Evolutionary conservation across 441 rosid species (phyloP).

Genomic region (Flueggea neowawraea): DNA sequence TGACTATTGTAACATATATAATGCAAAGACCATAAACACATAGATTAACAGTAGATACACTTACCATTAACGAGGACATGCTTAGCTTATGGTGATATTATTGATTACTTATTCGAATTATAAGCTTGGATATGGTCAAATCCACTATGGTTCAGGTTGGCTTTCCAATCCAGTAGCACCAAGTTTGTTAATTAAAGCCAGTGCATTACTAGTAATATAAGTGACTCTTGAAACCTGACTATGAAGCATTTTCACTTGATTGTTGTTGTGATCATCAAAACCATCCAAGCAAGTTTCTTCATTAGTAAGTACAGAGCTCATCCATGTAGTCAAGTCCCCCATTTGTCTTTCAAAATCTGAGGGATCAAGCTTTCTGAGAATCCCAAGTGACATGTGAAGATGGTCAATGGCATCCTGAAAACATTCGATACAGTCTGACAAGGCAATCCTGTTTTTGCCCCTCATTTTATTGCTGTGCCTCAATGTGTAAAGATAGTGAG

Average conservation of each 20-base stretch:
- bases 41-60: too few species aligned
- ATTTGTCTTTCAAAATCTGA: constrained; percentile 48
- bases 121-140: too few species aligned
- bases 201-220: constrained; percentile 69
- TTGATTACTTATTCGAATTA: too few species aligned
- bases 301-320: constrained; percentile 70
- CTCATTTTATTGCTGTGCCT: constrained; percentile 18
- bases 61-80: too few species aligned
- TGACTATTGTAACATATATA: too few species aligned
- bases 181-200: constrained; percentile 77
- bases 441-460: constrained; percentile 46
- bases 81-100: too few species aligned
- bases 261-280: constrained; percentile 32
- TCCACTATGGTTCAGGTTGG: constrained; percentile 3
- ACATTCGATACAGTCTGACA: constrained; percentile 65
- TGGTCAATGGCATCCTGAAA: constrained; percentile 53
- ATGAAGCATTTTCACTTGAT: constrained; percentile 26
- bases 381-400: constrained; percentile 57
- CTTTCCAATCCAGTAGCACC: constrained; percentile 41
- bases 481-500: constrained; percentile 27
- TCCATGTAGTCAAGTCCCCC: constrained; percentile 64
- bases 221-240: constrained; percentile 38
- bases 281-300: constrained; percentile 82
- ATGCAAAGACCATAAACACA: too few species aligned
- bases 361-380: constrained; percentile 45